Evolutionary conservation across 352 stramenopile genomes (phyloP), one percentile per base, ranked within the genome.

Genomic region (Phytophthora niederhauseri): DNA sequence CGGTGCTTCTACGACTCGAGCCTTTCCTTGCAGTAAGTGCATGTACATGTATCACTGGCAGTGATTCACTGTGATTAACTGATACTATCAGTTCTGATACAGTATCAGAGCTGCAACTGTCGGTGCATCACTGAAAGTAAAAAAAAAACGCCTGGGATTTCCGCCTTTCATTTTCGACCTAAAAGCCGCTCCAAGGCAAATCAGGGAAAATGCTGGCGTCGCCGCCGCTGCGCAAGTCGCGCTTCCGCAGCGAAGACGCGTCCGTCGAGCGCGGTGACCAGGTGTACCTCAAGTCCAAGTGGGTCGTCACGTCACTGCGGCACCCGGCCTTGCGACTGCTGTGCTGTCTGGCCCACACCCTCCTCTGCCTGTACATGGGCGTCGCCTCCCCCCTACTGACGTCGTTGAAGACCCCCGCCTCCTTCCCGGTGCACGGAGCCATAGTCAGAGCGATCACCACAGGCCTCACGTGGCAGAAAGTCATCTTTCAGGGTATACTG

Each of bases 361-460:
- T 74, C 28, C 57, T 66, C 9, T 78, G 62, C 45, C 85, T 89
- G 65, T 68, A 80, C 20, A 30, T 78, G 24, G 78, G 71, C 38
- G 63, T 68, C 19, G 81, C 67, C 45, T 89, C 80, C 31, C 80
- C 82, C 12, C 68, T 91, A 12, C 48, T 77, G 14, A 71, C 68
- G 24, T 80, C 78, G 15, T 41, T 71, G 1, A 59, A 75, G 24
- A 55, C 57, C 14, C 78, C 77, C 9, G 66, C 59, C 12, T 53
- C 41, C 19, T 87, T 89, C 49, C 82, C 82, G 1, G 61, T 88
- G 36, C 80, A 80, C 50, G 68, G 76, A 2, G 46, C 81, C 17
- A 57, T 81, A 19, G 26, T 73, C 0, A 64, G 68, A 9, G 67
- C 72, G 15, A 24, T 66, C 3, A 64, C 49, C 28, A 72, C 74